Base-by-base conservation (phyloP, 257 asterid species). In the Solanum chiquidenum region DNA sequence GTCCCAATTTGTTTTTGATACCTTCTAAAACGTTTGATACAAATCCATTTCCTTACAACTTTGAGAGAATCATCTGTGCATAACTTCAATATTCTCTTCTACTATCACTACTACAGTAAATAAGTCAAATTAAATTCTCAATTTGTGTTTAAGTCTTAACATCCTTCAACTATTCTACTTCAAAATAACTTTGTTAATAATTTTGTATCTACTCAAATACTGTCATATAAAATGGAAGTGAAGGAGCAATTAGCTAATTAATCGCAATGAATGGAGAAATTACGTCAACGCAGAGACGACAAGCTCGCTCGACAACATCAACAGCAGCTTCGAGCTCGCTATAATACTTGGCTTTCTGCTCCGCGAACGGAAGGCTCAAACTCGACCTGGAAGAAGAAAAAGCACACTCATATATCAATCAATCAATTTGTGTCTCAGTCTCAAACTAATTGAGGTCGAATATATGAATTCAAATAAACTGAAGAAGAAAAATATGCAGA, bases 211-310 rank as follows among this genome's bases (percentile, higher is more conserved):
- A 25, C 40, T 16, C 40, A 79, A 79, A 44, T 42, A 29, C 40
- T 14, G 38, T 27, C 66, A 16, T 13, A 44, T 44, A 44, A 44
- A 84, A 27, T 29, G 16, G 40, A 79, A 79, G 16, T 42, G 64
- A 77, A 44, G 84, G 60, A 40, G 12, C 13, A 42, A 29, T 37
- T 62, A 62, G 12, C 46, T 74, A 71, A 71, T 68, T 18, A 71
- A 20, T 71, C 13, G 20, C 14, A 64, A 25, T 37, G 34, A n/a
- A 3, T 16, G 38, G 55, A 58, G 87, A 89, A 88, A 52, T 91
- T 92, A 95, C 99, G 68, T 95, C 96, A 87, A 95, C 95, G 85
- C 99, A 97, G 86, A 97, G 98, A 91, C 88, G 92, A 89, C 98
- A 95, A 87, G 98, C 98, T 91, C 98, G 95, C 83, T 95, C 94